Conservation (phyloP, 129 eudicot species). For the Smallanthus sonchifolius region DNA sequence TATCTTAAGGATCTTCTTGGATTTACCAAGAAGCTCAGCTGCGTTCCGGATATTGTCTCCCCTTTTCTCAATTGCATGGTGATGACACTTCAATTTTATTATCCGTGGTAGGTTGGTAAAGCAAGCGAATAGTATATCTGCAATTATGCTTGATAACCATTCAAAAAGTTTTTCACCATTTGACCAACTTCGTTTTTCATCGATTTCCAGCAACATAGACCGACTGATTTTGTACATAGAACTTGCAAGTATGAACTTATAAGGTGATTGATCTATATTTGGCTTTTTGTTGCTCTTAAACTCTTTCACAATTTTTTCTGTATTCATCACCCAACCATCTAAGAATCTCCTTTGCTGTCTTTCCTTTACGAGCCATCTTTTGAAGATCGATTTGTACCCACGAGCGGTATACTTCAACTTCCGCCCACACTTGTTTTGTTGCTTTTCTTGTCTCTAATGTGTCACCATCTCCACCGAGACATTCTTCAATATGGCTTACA, state of each 20-base stretch:
- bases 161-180: slow-evolving; percentile 20
- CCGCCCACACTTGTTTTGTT: slow-evolving; percentile 26
- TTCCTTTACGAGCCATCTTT: slow-evolving; percentile 18
- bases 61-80: slow-evolving; percentile 28
- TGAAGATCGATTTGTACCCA: slow-evolving; percentile 44
- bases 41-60: slow-evolving; percentile 10
- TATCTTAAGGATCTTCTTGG: slow-evolving; percentile 27
- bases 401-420: slow-evolving; percentile 26
- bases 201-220: neutral
- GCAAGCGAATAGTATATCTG: slow-evolving; percentile 22
- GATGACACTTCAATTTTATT: slow-evolving; percentile 22
- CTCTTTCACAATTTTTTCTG: slow-evolving; percentile 2
- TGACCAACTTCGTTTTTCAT: neutral
- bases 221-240: neutral
- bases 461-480: slow-evolving; percentile 3
- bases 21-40: slow-evolving; percentile 16
- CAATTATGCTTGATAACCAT: slow-evolving; percentile 14
- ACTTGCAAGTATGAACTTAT: neutral
- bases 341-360: slow-evolving; percentile 22
- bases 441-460: slow-evolving; percentile 21
- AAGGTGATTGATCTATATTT: neutral
- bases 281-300: neutral
- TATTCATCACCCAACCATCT: slow-evolving; percentile 20
- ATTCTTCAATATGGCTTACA: slow-evolving; percentile 19
- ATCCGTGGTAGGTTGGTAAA: neutral